These are phyloP conservation scores for Populus tomentosa DNA, from an alignment of 441 rosid species.

Conservation along the genomic window DNA sequence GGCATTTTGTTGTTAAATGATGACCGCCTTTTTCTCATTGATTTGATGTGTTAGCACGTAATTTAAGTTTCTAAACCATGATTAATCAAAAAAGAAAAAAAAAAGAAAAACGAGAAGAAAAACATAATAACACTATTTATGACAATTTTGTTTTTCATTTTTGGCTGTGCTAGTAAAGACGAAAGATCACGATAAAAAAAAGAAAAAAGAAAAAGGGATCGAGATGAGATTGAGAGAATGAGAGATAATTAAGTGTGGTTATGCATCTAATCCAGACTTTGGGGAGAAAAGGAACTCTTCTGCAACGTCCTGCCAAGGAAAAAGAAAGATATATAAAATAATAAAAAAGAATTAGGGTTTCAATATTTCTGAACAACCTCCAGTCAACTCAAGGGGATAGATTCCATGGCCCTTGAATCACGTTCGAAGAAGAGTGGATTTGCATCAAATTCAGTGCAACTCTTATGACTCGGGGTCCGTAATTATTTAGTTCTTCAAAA, in stretches of 20 bases:
- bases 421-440: constrained; percentile 8
- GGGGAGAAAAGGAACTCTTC: background rate
- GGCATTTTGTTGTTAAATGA: no score
- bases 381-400: constrained; percentile 14
- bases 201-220: background rate
- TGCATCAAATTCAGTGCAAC: constrained; percentile 37
- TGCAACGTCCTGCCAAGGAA: background rate
- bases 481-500: background rate
- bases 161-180: background rate
- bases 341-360: background rate
- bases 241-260: background rate
- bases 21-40: no score
- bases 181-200: background rate
- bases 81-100: no score
- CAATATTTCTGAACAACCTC: background rate
- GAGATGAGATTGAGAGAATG: background rate
- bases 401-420: constrained; percentile 9
- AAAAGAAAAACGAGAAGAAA: no score
- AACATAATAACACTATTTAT: no score
- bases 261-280: background rate
- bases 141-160: no score
- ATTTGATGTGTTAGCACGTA: no score
- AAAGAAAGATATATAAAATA: background rate
- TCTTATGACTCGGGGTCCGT: background rate
- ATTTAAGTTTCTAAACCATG: no score